Conservation (phyloP, 2,329 filamentous ascomycete species). For the Lizonia empirigonia region DNA sequence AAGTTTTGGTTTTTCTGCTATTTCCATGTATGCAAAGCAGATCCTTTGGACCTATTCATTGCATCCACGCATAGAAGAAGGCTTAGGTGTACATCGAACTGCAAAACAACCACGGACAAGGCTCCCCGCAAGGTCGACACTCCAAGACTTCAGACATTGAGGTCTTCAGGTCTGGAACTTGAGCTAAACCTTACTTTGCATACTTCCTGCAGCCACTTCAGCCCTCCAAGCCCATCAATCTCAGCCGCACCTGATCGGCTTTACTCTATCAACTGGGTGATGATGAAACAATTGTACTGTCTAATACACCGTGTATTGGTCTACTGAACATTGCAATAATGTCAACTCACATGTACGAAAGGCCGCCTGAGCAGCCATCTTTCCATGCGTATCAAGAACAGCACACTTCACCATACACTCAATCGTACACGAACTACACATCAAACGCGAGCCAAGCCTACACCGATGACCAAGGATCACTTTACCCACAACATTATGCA, state of each 20-base stretch:
- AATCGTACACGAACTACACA: background rate
- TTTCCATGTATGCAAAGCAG: no score
- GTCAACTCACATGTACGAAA: background rate
- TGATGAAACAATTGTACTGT: background rate
- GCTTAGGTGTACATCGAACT: no score
- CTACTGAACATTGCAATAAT: background rate
- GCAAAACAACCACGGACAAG: no score
- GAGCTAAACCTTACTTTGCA: no score
- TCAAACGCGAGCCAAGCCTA: background rate
- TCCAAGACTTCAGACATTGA: no score
- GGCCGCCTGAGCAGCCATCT: background rate
- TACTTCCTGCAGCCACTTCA: conserved; percentile 1
- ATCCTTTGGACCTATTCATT: no score
- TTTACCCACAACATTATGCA: background rate
- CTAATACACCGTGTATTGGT: background rate
- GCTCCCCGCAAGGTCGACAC: no score
- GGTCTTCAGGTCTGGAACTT: no score
- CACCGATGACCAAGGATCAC: background rate
- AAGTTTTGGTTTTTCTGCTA: no score
- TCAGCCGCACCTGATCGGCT: background rate
- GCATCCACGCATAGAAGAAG: no score
- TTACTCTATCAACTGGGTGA: background rate
- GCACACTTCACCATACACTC: background rate
- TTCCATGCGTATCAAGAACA: background rate
- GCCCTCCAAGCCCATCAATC: background rate